A percentile compares a stretch with the other conserved stretches of the same genome.
These are phyloP conservation scores for Trametes meyenii DNA, from an alignment of 768 basidiomycete genomes.

Conservation along the genomic window DNA sequence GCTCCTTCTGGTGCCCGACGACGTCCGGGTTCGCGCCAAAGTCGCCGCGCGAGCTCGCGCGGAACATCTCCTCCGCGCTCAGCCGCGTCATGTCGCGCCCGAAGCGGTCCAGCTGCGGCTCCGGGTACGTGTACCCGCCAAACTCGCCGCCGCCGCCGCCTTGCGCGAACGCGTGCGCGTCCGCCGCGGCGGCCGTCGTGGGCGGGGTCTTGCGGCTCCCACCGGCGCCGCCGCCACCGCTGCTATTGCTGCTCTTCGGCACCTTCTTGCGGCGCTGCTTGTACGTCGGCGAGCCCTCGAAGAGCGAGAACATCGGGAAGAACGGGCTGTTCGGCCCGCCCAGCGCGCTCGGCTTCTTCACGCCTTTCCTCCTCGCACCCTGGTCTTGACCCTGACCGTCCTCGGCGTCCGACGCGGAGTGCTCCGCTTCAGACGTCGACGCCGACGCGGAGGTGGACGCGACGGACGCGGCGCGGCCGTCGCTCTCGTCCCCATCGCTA, in stretches of 20 bases:
- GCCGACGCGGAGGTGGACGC: background rate
- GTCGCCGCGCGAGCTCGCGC: conserved; percentile 62
- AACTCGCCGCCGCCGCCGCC: conserved; percentile 1
- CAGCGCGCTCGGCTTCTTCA: conserved; percentile 28
- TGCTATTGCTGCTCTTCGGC: conserved; percentile 35
- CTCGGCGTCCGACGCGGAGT: conserved; percentile 29
- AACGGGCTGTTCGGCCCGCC: conserved; percentile 43
- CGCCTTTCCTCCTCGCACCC: conserved; percentile 4
- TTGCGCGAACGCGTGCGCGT: background rate
- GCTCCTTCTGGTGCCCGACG: conserved; percentile 34
- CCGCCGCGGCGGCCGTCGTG: conserved; percentile 4
- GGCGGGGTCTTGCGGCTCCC: conserved; percentile 31
- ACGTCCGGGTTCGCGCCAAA: conserved; percentile 39
- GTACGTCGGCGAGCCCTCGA: conserved; percentile 85
- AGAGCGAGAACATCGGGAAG: conserved; percentile 70
- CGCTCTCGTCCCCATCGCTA: conserved; percentile 13
- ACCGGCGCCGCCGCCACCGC: background rate
- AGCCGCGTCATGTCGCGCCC: conserved; percentile 38
- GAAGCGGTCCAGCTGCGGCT: conserved; percentile 36
- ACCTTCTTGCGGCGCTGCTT: conserved; percentile 86
- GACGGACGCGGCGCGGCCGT: conserved; percentile 14
- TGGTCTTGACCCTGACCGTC: conserved; percentile 25
- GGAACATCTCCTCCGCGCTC: conserved; percentile 70
- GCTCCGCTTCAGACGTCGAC: conserved; percentile 16
- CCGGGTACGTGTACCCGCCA: conserved; percentile 18